Evolutionary conservation across 129 eudicot species (phyloP), one percentile per base, ranked within the genome.

Genomic region (Rutidosis leptorrhynchoides): DNA sequence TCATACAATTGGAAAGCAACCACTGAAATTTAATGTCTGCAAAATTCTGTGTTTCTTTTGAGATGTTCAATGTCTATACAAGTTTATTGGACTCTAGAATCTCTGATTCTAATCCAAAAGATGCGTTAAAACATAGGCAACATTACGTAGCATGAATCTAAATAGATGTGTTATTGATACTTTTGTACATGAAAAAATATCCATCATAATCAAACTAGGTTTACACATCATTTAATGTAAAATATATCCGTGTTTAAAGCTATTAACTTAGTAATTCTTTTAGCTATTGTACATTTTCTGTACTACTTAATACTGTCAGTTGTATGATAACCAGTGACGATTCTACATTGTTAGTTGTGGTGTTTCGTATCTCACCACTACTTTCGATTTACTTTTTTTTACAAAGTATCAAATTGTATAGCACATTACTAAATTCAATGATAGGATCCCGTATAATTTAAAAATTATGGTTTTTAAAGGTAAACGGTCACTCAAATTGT

Each of bases 271-370:
- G 58, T 25, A 22, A 27, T 64, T 26, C 48, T 26, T 19, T 58
- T 70, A 43, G 58, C 45, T 58, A 14, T 23, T 22, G 28, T 1
- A 1, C 25, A 14, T 48, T 26, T 28, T 28, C 28, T 45, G 15
- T 49, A 46, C 60, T 65, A 56, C 65, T 35, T 24, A 9, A 35
- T 55, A 29, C 27, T 66, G 21, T 62, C 63, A 51, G 42, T n/a
- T n/a, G n/a, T n/a, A n/a, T n/a, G n/a, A n/a, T n/a, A n/a, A n/a
- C n/a, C n/a, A n/a, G n/a, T n/a, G n/a, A n/a, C n/a, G n/a, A n/a
- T n/a, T n/a, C n/a, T n/a, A n/a, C n/a, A n/a, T n/a, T n/a, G n/a
- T n/a, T n/a, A n/a, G n/a, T n/a, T n/a, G n/a, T n/a, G n/a, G n/a
- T n/a, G n/a, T n/a, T n/a, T n/a, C n/a, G n/a, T n/a, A n/a, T n/a